Base-by-base conservation (phyloP, 495 filamentous ascomycete genomes). In the Patellaria atrata region DNA sequence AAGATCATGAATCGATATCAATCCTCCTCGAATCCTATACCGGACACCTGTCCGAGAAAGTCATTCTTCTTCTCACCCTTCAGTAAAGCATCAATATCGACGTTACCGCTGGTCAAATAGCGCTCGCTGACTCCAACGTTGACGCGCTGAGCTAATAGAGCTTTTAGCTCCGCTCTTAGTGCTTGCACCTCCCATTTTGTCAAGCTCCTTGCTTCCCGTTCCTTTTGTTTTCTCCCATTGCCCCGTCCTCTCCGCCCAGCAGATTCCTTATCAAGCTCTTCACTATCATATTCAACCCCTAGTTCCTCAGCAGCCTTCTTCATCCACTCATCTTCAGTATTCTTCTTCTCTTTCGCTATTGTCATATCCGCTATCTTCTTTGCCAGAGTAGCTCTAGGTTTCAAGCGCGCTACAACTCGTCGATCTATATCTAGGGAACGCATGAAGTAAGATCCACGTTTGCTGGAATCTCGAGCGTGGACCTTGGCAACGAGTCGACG, bases 111-210 rank as follows among this genome's bases (percentile, higher is more conserved):
- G 0, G 82, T 84, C 39, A 96, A 60, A 60, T 94, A 97, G 55
- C 65, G 71, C 62, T 86, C 84, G 47, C 82, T 93, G 9, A 97
- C 85, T 4, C 89, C 89, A 16, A 81, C 69, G 57, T 97, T 97
- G 21, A 97, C 65, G 28, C 82, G 67, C 57, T 80, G 72, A 17
- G 61, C 64, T 48, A 97, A 61, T 36, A 87, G 45, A 22, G 59
- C 63, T 47, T 64, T 73, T 48, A 87, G 56, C 54, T 82, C 68
- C 5, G 60, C 69, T 31, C 67, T 67, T 52, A 80, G 46, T 6
- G 58, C 58, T 5, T 60, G 69, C 32, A 94, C 35, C 52, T 91
- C 82, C 5, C 57, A 71, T 54, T 82, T 91, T 28, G 65, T 77
- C 45, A 80, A 54, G 21, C 51, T 66, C 22, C 71, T 65, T 15